Evolutionary conservation across 2,329 filamentous ascomycete genomes (phyloP), one percentile per base, ranked within the genome.

Genomic region (Nectriaceae sp.): DNA sequence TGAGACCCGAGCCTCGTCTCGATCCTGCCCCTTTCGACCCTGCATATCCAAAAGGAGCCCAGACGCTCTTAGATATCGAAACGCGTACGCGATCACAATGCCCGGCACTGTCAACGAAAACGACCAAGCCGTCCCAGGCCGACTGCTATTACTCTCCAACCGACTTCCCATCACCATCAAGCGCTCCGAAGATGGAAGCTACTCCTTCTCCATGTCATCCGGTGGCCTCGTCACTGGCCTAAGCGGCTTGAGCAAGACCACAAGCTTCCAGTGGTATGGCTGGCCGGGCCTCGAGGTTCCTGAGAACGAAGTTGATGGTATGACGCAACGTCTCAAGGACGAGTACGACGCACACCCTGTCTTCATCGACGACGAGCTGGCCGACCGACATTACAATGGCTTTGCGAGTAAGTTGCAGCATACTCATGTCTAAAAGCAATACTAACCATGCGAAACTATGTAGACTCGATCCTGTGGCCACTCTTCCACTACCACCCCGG

Each of bases 401-500:
- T 97, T 97, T 70, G 93, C 92, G 31, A 97, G 90, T 96, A 75
- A 70, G 88, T 66, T 2, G 3, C n/a, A 4, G 13, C 21, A 24
- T 11, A 15, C 11, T 2, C 24, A 3, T 4, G 24, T 6, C 4
- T 4, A 4, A n/a, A 21, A 19, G 21, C 11, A 19, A 38, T 22
- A 16, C 57, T 63, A 33, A 45, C 40, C 33, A 24, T 18, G 21
- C 8, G 47, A 38, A 40, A 48, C 51, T 40, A 4, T 19, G 15
- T 58, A 93, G 90, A 99, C 72, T 95, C 90, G 6, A 97, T 97
- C 69, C 85, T 99, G 52, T 99, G 94, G 94, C 94, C 94, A 3
- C 84, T 99, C 33, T 96, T 99, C 77, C 94, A 97, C 75, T 97
- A 97, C 74, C 94, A 99, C 71, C 93, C 94, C 42, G 93, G 93